These are phyloP conservation scores for Penicillium herquei DNA, from an alignment of 495 filamentous ascomycete genomes.

Conservation along the genomic window DNA sequence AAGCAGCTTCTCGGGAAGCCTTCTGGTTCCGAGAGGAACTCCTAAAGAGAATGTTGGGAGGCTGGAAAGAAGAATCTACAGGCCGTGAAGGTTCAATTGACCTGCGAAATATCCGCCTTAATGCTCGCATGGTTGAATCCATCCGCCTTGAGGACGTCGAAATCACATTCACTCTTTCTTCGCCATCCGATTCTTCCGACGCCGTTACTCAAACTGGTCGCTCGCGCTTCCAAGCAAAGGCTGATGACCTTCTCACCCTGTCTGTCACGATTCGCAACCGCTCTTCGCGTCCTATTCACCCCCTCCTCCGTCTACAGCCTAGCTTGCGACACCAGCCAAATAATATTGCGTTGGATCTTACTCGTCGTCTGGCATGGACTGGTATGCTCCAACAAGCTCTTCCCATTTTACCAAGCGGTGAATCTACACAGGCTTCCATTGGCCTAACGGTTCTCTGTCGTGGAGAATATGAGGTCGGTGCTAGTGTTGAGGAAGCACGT, in stretches of 20 bases:
- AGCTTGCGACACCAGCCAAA: constrained; percentile 69
- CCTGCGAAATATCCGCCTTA: constrained; percentile 69
- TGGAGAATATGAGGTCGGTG: constrained; percentile 80
- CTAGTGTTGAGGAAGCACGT: constrained; percentile 75
- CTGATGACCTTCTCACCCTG: constrained; percentile 71
- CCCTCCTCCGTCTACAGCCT: constrained; percentile 75
- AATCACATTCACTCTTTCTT: constrained; percentile 58
- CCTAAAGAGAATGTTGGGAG: constrained; percentile 65
- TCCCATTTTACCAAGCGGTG: constrained; percentile 55
- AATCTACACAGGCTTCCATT: constrained; percentile 53
- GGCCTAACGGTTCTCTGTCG: constrained; percentile 70
- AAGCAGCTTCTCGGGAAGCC: constrained; percentile 74
- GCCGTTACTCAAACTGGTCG: constrained; percentile 42
- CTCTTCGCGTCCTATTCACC: constrained; percentile 62
- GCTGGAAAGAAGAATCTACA: constrained; percentile 65
- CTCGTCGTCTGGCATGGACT: constrained; percentile 79
- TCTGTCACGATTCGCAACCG: constrained; percentile 69
- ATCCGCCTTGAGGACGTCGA: constrained; percentile 78
- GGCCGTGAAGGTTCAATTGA: constrained; percentile 68
- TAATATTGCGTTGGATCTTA: constrained; percentile 75
- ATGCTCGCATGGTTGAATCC: constrained; percentile 76
- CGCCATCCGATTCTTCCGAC: constrained; percentile 10
- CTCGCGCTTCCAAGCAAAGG: constrained; percentile 55
- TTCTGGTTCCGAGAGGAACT: constrained; percentile 93
- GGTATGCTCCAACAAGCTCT: constrained; percentile 77